phyloP scores from a whole-genome alignment of 169 alveolate genomes.

The Plasmodium ovale region DNA sequence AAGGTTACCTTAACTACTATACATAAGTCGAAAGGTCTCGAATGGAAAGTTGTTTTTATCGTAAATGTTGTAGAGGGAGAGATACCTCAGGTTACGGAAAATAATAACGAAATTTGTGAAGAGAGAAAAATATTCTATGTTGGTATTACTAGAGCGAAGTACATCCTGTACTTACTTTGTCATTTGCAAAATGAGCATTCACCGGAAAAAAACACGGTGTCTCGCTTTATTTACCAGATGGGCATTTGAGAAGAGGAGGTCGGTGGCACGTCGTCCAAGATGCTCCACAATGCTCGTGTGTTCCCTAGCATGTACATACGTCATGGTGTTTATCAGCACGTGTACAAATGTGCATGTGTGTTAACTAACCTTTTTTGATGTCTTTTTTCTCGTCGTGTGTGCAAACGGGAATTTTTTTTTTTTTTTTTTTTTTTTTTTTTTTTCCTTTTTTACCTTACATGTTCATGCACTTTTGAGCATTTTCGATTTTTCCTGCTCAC shows the following conservation, averaged over 20 bases:
- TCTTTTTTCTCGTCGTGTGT: not conserved
- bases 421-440: too few species aligned
- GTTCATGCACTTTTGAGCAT: not conserved
- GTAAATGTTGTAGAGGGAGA: slow-evolving; percentile 82
- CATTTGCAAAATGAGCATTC: slow-evolving; percentile 27
- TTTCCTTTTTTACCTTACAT: not conserved
- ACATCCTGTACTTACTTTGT: slow-evolving; percentile 32
- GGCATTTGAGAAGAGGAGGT: not conserved
- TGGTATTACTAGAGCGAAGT: slow-evolving; percentile 87
- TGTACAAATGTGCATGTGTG: not conserved
- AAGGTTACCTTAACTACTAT: slow-evolving; percentile 85
- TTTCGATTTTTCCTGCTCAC: not conserved
- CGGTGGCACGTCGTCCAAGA: too few species aligned
- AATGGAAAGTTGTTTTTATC: slow-evolving; percentile 87
- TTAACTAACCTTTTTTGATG: not conserved
- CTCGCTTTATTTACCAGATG: slow-evolving; percentile 60
- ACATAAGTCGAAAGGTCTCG: slow-evolving; percentile 89
- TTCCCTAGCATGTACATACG: not conserved
- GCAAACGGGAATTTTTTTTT: too few species aligned
- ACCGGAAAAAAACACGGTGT: slow-evolving; percentile 50
- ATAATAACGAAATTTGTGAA: slow-evolving; percentile 78
- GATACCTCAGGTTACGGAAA: slow-evolving; percentile 76
- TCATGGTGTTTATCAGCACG: not conserved
- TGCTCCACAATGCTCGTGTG: not conserved
- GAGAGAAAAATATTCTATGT: slow-evolving; percentile 90